Percentiles rank a stretch among this genome's conserved stretches.
These are phyloP conservation scores for Lachancea lanzarotensis DNA, from an alignment of 805 yeast genomes.

Conservation along the genomic window DNA sequence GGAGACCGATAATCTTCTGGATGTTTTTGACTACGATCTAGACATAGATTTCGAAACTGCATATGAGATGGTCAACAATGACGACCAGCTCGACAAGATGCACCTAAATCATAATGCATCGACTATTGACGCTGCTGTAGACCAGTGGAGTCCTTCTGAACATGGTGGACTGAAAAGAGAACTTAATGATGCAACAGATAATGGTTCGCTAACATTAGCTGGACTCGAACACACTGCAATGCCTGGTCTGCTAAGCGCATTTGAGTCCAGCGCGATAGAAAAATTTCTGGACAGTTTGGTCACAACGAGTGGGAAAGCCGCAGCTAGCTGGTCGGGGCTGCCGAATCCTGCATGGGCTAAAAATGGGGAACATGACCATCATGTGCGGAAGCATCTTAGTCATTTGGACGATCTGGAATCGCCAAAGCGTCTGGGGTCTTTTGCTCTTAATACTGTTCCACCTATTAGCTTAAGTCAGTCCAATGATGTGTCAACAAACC, in stretches of 20 bases:
- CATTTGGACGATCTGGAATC: background rate
- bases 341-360: background rate
- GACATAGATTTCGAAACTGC: slow-evolving; percentile 34
- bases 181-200: background rate
- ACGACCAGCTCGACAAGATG: slow-evolving; percentile 2
- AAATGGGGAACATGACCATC: background rate
- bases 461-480: background rate
- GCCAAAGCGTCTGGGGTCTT: background rate
- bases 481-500: too few species aligned
- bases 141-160: slow-evolving; percentile 3
- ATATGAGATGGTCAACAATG: slow-evolving; percentile 25
- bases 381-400: background rate
- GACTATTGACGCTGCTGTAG: background rate
- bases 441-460: background rate
- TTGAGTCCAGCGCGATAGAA: slow-evolving; percentile 31
- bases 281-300: slow-evolving; percentile 27
- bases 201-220: background rate
- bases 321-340: background rate
- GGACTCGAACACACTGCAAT: background rate
- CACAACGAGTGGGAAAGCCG: background rate
- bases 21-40: slow-evolving; percentile 24
- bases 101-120: background rate
- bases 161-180: background rate
- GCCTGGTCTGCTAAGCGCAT: slow-evolving; percentile 22
- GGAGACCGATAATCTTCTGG: slow-evolving; percentile 13